Conservation (phyloP, 2,329 filamentous ascomycete genomes). For the Setomelanomma holmii region DNA sequence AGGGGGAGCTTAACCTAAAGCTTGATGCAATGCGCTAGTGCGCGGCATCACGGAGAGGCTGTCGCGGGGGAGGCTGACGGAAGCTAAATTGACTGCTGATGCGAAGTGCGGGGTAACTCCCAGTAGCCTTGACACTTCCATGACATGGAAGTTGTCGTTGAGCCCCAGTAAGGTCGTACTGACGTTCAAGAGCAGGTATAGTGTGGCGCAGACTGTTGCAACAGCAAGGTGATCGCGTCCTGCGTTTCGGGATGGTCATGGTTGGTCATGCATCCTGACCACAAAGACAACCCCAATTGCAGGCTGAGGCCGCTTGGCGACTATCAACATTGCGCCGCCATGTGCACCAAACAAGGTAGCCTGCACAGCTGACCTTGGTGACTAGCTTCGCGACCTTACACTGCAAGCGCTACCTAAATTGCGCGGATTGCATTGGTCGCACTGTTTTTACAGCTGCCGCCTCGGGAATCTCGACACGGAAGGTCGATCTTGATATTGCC, state of each 20-base stretch:
- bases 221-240: background rate
- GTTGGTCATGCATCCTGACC: background rate
- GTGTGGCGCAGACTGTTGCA: background rate
- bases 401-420: conserved; percentile 12
- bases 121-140: background rate
- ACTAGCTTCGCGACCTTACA: conserved; percentile 14
- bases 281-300: conserved; percentile 1
- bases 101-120: conserved; percentile 30
- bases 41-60: conserved; percentile 14
- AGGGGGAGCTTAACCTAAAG: conserved; percentile 32
- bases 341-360: conserved; percentile 3
- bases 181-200: no score
- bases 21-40: conserved; percentile 30
- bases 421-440: conserved; percentile 10
- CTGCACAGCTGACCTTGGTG: conserved; percentile 5
- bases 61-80: conserved; percentile 32
- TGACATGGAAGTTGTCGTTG: background rate
- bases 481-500: conserved; percentile 20
- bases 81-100: conserved; percentile 23
- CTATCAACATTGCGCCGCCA: conserved; percentile 11
- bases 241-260: background rate
- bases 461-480: conserved; percentile 19
- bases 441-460: conserved; percentile 9
- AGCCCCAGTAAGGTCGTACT: background rate
- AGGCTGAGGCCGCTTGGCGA: conserved; percentile 12